Base-by-base conservation (phyloP, 2,329 filamentous ascomycete species). In the Fusarium armeniacum region DNA sequence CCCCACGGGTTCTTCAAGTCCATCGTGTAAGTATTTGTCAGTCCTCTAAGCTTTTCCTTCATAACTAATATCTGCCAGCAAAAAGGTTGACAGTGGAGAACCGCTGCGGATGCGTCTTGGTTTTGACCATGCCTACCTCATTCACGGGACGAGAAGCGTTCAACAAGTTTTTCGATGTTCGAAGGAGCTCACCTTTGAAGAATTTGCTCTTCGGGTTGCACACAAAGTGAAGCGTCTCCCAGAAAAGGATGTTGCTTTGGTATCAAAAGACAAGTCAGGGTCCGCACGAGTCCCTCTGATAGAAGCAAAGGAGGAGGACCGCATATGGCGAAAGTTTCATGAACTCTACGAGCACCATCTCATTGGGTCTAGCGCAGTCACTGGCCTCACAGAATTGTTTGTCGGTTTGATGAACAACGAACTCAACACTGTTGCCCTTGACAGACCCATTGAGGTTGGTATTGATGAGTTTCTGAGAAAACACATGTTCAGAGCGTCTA, bases 141-240 rank as follows among this genome's bases (percentile, higher is more conserved):
- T 72, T 20, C 65, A 71, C 28, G 69, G 69, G 13, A 69, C 61
- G 9, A 57, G 58, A 33, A 72, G 63, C 13, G 69, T 72, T 1
- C 69, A 72, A 51, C 69, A 72, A 30, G 59, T 72, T 24, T 72
- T 72, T 45, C 62, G 69, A 43, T 72, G 62, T 26, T 72, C 69
- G 1, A 69, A 65, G n/a, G 69, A 72, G 24, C 69, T 72, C 20
- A 72, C 69, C 0, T 71, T 72, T 15, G 69, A 72, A n/a, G 69
- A 72, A 33, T 72, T 72, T 38, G 69, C 69, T n/a, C 65, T 73
- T 7, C 28, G 65, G 1, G 71, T 73, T 6, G 71, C 70, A 18
- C 70, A 71, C n/a, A 73, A 73, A 16, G 71, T 73, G 16, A 73
- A 73, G 12, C 68, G 71, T 5, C 60, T 73, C 5, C 71, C 71